A percentile compares a stretch with the other conserved stretches of the same genome.
phyloP scores from a whole-genome alignment of 177 flowering plant genomes.

The Vitis hybrid region DNA sequence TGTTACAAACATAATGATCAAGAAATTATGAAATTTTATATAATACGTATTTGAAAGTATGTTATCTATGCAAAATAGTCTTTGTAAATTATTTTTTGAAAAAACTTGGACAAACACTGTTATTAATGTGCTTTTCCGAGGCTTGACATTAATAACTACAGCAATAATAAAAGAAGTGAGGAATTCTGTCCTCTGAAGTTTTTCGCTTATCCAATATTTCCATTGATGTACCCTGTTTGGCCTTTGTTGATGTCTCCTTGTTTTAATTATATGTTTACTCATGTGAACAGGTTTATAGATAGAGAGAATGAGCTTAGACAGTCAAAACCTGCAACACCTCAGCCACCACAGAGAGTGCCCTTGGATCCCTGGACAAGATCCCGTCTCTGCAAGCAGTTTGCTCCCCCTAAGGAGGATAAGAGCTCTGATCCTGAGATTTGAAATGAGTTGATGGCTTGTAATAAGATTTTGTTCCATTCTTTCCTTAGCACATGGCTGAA shows the following conservation, averaged over 20 bases:
- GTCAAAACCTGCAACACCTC: slow-evolving; percentile 80
- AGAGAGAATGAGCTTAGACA: slow-evolving; percentile 93
- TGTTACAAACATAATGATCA: too few relatives aligned
- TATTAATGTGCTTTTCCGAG: too few relatives aligned
- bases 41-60: too few relatives aligned
- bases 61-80: too few relatives aligned
- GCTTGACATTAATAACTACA: too few relatives aligned
- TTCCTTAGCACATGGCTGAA: not conserved
- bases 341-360: slow-evolving; percentile 64
- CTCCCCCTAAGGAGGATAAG: slow-evolving; percentile 80
- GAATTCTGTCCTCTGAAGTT: too few relatives aligned
- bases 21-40: too few relatives aligned
- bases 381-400: slow-evolving; percentile 58
- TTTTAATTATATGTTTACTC: not conserved
- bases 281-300: slow-evolving; percentile 75
- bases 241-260: not conserved
- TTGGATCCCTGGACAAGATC: slow-evolving; percentile 92
- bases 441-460: not conserved
- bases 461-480: not conserved
- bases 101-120: too few relatives aligned
- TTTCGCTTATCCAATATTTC: too few relatives aligned
- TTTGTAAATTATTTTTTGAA: too few relatives aligned
- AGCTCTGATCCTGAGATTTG: slow-evolving; percentile 41
- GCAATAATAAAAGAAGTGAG: too few relatives aligned
- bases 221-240: not conserved